Evolutionary conservation across 2,329 filamentous ascomycete genomes (phyloP), one percentile per base, ranked within the genome.

Genomic region (Ascochyta viciae-villosae): DNA sequence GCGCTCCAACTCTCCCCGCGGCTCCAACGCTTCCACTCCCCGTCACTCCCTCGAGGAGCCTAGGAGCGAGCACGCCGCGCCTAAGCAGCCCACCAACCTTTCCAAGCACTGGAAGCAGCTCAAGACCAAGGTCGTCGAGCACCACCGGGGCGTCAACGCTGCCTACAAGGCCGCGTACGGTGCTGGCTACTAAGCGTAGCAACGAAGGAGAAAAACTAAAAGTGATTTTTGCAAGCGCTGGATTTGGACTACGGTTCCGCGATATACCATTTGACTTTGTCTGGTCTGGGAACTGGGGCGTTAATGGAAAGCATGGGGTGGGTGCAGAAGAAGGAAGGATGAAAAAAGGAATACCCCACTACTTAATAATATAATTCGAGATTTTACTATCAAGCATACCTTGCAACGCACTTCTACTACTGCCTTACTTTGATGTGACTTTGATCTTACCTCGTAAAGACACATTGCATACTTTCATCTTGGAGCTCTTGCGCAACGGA

Each of bases 101-200:
- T 57, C 63, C 51, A 70, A 67, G 61, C 57, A 54, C 9, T 71
- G 64, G 62, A 63, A 60, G 54, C 60, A 59, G 19, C 29, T 74
- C 34, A 68, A 72, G 63, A 66, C 60, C 54, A 65, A 47, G 54
- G 65, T 65, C n/a, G 63, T 66, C 33, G 70, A 71, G 57, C 71
- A 74, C 58, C 71, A 71, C 62, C 50, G 59, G 31, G 62, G 64
- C 48, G 64, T 73, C 9, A 71, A 65, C 47, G 52, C 54, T 13
- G 67, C 68, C 23, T 69, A 63, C 52, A 58, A 51, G 24, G 41
- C 57, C 35, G 59, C 57, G 7, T 66, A 65, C 16, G 60, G 60
- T 29, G 19, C 19, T 5, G 48, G 50, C 41, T 47, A 43, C 33
- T 54, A 54, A 39, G 27, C n/a, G 12, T 1, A 19, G 39, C 26